Percentiles rank a stretch among this genome's conserved stretches.
Conservation (phyloP, 2,329 filamentous ascomycete species). For the Orbilia brochopaga region DNA sequence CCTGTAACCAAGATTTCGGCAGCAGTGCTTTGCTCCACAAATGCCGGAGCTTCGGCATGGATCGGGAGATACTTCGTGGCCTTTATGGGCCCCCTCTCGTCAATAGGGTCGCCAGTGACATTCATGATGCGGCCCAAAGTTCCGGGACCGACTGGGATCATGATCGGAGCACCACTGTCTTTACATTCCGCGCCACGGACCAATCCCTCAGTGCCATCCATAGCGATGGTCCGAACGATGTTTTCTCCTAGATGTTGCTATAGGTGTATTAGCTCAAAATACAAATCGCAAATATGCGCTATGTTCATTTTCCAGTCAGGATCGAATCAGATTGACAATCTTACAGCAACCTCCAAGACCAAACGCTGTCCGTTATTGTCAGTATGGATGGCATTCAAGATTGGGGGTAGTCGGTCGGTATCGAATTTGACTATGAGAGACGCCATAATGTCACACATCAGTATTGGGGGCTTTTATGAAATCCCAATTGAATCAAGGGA, state of each 20-base stretch:
- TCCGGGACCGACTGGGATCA: conserved; percentile 88
- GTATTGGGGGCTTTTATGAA: not conserved
- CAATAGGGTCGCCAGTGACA: conserved; percentile 99
- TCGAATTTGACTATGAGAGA: conserved; percentile 79
- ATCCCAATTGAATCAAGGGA: not conserved
- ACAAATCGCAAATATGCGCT: conserved; percentile 6
- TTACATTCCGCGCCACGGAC: conserved; percentile 83
- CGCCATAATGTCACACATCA: not conserved
- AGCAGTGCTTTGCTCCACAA: conserved; percentile 92
- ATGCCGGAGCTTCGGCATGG: conserved; percentile 89
- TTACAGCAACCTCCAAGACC: conserved; percentile 93
- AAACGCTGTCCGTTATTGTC: conserved; percentile 92
- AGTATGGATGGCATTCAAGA: conserved; percentile 95
- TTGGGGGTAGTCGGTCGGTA: conserved; percentile 86
- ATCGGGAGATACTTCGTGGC: conserved; percentile 84
- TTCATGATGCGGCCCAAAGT: conserved; percentile 99
- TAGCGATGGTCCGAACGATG: conserved; percentile 99
- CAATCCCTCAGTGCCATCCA: conserved; percentile 99
- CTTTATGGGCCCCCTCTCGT: conserved; percentile 99
- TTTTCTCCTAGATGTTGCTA: conserved; percentile 99
- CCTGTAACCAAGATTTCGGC: conserved; percentile 97
- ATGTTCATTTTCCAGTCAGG: conserved; percentile 57
- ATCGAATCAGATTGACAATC: conserved; percentile 55
- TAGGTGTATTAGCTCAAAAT: conserved; percentile 37
- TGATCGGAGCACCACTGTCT: conserved; percentile 95